Percentiles rank a stretch among this genome's conserved stretches.
Evolutionary conservation across 164 flowering plant species (phyloP).

Genomic region (Tetrastigma voinierianum): DNA sequence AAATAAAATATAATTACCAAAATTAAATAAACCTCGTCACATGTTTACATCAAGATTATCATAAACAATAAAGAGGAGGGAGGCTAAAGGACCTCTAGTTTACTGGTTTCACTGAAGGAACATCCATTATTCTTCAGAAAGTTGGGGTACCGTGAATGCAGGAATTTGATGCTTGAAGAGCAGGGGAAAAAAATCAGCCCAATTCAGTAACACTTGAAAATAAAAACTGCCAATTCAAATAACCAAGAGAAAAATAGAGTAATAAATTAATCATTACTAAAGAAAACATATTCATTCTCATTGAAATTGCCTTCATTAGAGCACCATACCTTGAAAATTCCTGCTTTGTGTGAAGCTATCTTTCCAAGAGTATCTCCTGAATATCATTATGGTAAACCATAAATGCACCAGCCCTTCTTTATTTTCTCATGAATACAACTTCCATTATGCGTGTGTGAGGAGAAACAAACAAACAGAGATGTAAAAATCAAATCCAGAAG

Average conservation of each 20-base stretch:
- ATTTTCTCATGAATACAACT: neutral
- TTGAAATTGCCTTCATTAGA: constrained; percentile 1
- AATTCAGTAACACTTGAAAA: constrained; percentile 47
- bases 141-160: constrained; percentile 77
- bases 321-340: constrained; percentile 76
- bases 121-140: constrained; percentile 81
- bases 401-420: too few relatives aligned
- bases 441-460: neutral
- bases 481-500: too few relatives aligned
- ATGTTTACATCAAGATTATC: neutral
- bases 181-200: constrained; percentile 45
- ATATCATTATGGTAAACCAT: constrained; percentile 1
- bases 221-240: constrained; percentile 27
- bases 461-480: too few relatives aligned
- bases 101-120: constrained; percentile 53
- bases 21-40: neutral
- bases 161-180: constrained; percentile 71
- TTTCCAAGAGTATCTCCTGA: constrained; percentile 73
- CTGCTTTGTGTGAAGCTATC: constrained; percentile 86
- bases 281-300: constrained; percentile 3
- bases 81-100: constrained; percentile 45
- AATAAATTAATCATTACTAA: constrained; percentile 13
- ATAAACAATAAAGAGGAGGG: neutral
- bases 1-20: neutral
- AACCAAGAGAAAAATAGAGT: constrained; percentile 16